These are phyloP conservation scores for Apodospora peruviana DNA, from an alignment of 495 filamentous ascomycete genomes.

Conservation along the genomic window DNA sequence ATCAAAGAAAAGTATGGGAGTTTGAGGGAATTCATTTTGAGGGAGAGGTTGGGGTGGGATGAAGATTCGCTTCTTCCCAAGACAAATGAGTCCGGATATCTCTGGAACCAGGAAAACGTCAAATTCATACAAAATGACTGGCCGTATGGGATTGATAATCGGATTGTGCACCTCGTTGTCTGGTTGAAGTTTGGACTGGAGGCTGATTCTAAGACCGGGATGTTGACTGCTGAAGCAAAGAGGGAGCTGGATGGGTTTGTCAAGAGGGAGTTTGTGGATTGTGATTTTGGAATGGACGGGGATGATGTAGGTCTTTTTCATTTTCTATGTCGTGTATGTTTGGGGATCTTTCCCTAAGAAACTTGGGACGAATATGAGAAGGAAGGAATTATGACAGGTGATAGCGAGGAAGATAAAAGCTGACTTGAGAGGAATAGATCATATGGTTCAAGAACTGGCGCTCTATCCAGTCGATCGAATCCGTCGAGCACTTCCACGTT, in stretches of 20 bases:
- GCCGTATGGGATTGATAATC: conserved; percentile 75
- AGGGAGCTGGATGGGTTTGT: conserved; percentile 65
- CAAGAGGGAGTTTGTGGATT: conserved; percentile 50
- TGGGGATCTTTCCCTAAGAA: no score
- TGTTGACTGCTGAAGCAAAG: conserved; percentile 58
- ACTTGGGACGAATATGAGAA: no score
- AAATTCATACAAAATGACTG: conserved; percentile 83
- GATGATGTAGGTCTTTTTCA: neutral
- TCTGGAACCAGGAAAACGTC: conserved; percentile 51
- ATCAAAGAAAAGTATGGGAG: conserved; percentile 62
- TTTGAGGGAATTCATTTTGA: conserved; percentile 67
- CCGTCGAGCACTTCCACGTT: conserved; percentile 94
- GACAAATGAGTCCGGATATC: conserved; percentile 12
- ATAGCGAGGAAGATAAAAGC: no score
- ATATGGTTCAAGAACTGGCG: conserved; percentile 92
- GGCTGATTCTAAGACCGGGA: conserved; percentile 59
- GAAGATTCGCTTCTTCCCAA: conserved; percentile 25
- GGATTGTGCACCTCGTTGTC: conserved; percentile 76
- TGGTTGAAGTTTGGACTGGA: conserved; percentile 79
- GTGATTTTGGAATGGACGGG: conserved; percentile 25
- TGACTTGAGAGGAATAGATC: conserved; percentile 51
- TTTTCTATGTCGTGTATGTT: neutral
- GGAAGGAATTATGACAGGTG: no score
- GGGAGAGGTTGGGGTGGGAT: conserved; percentile 60
- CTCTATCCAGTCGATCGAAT: conserved; percentile 70